These are phyloP conservation scores for Canavalia gladiata DNA, from an alignment of 306 rosid genomes.

Conservation along the genomic window DNA sequence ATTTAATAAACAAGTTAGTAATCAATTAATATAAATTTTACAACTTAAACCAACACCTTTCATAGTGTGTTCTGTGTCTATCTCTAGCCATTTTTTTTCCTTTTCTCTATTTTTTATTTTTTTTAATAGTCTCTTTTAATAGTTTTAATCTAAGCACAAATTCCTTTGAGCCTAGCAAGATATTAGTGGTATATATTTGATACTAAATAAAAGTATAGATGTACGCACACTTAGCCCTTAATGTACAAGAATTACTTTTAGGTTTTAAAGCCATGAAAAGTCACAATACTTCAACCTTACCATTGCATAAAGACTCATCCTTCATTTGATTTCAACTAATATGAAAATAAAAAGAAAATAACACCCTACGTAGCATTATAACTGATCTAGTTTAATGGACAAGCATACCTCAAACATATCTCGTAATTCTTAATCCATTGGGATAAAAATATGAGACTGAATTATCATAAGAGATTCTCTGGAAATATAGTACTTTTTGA, in stretches of 20 bases:
- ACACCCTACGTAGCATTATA: not conserved
- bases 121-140: not conserved
- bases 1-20: conserved; percentile 8
- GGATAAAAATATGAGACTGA: conserved; percentile 53
- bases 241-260: not conserved
- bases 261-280: not conserved
- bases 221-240: not conserved
- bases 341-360: not conserved
- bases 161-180: conserved; percentile 10
- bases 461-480: conserved; percentile 76
- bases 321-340: not conserved
- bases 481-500: conserved; percentile 80
- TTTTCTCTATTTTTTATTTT: not conserved
- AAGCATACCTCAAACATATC: conserved; percentile 67
- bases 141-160: conserved; percentile 8
- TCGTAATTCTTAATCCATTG: conserved; percentile 48
- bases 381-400: conserved; percentile 39
- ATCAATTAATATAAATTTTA: not conserved
- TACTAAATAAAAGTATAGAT: conserved; percentile 8
- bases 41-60: not conserved
- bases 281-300: not conserved
- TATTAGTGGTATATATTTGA: not conserved
- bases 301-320: not conserved
- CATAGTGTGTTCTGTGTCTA: not conserved
- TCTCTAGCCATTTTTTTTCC: not conserved